Evolutionary conservation across 2,329 filamentous ascomycete species (phyloP).

Genomic region (Cucurbitaria berberidis): DNA sequence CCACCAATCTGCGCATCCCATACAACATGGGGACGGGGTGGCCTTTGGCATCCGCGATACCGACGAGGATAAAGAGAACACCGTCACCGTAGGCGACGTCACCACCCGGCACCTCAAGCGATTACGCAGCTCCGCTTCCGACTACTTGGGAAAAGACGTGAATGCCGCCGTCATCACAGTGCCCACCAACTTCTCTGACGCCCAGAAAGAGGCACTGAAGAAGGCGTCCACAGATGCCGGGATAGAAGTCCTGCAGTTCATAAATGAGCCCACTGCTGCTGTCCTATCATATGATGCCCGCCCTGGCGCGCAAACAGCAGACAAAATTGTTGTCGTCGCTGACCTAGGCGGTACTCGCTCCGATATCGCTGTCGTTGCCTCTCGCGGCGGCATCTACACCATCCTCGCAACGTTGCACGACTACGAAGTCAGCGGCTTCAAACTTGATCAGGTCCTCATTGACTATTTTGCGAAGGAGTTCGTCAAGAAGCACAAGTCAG

Average conservation of each 20-base stretch:
- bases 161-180: constrained; percentile 94
- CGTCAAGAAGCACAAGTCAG: constrained; percentile 88
- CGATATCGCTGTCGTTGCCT: constrained; percentile 88
- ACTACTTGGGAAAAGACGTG: constrained; percentile 91
- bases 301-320: constrained; percentile 72
- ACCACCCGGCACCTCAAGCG: constrained; percentile 84
- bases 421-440: constrained; percentile 86
- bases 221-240: constrained; percentile 80
- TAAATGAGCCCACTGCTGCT: constrained; percentile 88
- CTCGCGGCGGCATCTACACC: constrained; percentile 94
- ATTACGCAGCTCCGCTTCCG: constrained; percentile 80
- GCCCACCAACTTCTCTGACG: constrained; percentile 89
- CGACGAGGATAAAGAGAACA: constrained; percentile 61
- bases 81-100: constrained; percentile 78
- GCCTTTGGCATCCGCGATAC: constrained; percentile 86
- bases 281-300: constrained; percentile 90
- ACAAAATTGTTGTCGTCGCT: constrained; percentile 91
- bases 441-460: constrained; percentile 88
- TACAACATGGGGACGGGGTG: constrained; percentile 73
- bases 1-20: constrained; percentile 90
- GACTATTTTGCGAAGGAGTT: constrained; percentile 99
- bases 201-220: constrained; percentile 80
- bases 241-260: constrained; percentile 89
- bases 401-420: constrained; percentile 93
- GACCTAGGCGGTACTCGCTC: constrained; percentile 93